Percentiles rank a stretch among this genome's conserved stretches.
phyloP scores from a whole-genome alignment of 495 filamentous ascomycete genomes.

The Coniosporium apollinis region DNA sequence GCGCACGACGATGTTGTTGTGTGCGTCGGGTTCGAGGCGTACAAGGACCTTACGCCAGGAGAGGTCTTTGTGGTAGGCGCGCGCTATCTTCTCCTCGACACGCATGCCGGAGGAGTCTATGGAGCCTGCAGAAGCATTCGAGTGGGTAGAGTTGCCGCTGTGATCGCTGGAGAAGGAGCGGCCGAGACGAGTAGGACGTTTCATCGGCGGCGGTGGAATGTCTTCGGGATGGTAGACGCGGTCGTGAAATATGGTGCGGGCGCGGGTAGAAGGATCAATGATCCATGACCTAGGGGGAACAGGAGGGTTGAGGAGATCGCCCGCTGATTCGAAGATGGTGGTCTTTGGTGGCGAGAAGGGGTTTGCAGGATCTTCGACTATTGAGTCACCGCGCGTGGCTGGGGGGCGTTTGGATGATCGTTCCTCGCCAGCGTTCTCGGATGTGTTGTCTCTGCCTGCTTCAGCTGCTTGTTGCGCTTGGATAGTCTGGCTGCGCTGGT shows the following conservation, averaged over 20 bases:
- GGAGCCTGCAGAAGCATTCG: constrained; percentile 3
- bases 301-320: constrained; percentile 80
- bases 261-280: constrained; percentile 62
- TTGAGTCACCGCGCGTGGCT: constrained; percentile 27
- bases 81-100: constrained; percentile 92
- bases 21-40: constrained; percentile 86
- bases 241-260: constrained; percentile 92
- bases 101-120: constrained; percentile 44
- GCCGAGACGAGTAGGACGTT: constrained; percentile 30
- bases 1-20: constrained; percentile 95
- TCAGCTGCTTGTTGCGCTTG: constrained; percentile 2
- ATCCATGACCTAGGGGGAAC: constrained; percentile 67
- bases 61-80: constrained; percentile 78
- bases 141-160: constrained; percentile 2
- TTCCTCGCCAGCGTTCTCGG: too few species aligned
- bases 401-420: constrained; percentile 17
- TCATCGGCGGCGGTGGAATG: constrained; percentile 62
- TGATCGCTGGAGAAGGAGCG: constrained; percentile 27
- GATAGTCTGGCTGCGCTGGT: constrained; percentile 20
- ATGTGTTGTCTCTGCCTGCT: not conserved
- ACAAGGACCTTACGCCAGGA: constrained; percentile 96
- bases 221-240: constrained; percentile 86
- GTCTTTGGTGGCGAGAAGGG: constrained; percentile 68
- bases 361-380: constrained; percentile 27
- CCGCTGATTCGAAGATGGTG: constrained; percentile 85